phyloP scores from a whole-genome alignment of 1,284 basidiomycete species.

The Ceratobasidium sp. region DNA sequence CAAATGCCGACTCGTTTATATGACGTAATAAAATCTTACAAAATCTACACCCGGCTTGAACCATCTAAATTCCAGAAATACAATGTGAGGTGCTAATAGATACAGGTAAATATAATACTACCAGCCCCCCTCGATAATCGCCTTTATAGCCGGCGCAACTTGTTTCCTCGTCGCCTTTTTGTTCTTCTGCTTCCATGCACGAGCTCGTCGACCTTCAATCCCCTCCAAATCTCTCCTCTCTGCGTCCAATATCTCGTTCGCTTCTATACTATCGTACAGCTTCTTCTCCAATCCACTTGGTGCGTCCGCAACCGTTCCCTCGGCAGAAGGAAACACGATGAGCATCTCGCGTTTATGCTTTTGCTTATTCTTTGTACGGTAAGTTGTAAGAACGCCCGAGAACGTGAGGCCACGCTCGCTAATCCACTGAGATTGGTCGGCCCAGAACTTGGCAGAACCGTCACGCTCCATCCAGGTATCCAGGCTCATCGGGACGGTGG shows the following conservation, averaged over 20 bases:
- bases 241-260: constrained; percentile 61
- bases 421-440: constrained; percentile 70
- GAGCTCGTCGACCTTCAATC: constrained; percentile 53
- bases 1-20: background rate
- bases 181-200: constrained; percentile 82
- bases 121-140: constrained; percentile 51
- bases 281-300: constrained; percentile 45
- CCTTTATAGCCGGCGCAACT: constrained; percentile 78
- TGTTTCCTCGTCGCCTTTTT: constrained; percentile 78
- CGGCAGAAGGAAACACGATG: constrained; percentile 62
- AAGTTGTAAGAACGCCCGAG: constrained; percentile 81
- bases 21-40: background rate
- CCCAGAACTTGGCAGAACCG: constrained; percentile 59
- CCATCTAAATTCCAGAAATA: background rate
- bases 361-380: constrained; percentile 59
- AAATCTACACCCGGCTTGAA: background rate
- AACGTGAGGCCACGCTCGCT: constrained; percentile 68
- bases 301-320: constrained; percentile 46
- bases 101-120: background rate
- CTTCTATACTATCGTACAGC: constrained; percentile 64
- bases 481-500: constrained; percentile 80
- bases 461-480: constrained; percentile 60
- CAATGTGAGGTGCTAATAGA: background rate
- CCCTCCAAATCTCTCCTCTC: constrained; percentile 51
- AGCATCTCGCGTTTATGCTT: constrained; percentile 72